Evolutionary conservation across 2,329 filamentous ascomycete species (phyloP), one percentile per base, ranked within the genome.

Genomic region (Colletotrichum musicola): DNA sequence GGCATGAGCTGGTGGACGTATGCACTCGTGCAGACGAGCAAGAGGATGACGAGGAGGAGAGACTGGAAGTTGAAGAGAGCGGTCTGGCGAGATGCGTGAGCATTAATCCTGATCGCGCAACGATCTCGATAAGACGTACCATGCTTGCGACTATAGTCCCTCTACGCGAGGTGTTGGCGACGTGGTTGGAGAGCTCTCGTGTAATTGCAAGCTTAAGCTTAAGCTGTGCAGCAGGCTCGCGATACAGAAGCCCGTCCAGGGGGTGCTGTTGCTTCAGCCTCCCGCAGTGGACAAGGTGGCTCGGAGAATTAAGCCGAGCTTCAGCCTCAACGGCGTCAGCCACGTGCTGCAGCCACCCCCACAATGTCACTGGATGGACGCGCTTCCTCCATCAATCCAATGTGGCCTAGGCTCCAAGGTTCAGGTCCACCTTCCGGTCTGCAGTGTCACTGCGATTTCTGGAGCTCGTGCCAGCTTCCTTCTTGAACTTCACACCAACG

Each of bases 1-100:
- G 96, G 95, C 77, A 96, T 93, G 72, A 97, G 90, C 75, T 93
- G 92, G 84, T 98, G 96, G 64, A 94, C 88, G 82, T 99, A 98
- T 71, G 96, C 90, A 81, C 93, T 95, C 65, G 96, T 98, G 88
- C 96, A 99, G 78, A 98, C 97, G 74, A 97, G 90, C 74, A 99
- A 92, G 59, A 99, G 90, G 76, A 99, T 90, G 73, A 98, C 95
- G 75, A 98, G 89, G 75, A 99, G 89, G 74, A 98, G 92, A 68
- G 94, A 97, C 82, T 98, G 94, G 85, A 99, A 98, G 84, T 98
- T 98, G 90, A 99, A 98, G 77, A 99, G 92, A 63, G 96, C 96
- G 68, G 96, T 93, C 96, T 98, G 76, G 22, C 61, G 40, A 42
- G 46, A 20, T 16, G 51, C 55, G 13, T 71, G 42, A 71, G 70